Evolutionary conservation across 2,329 filamentous ascomycete genomes (phyloP), one percentile per base, ranked within the genome.

Genomic region (Curvularia lunata): DNA sequence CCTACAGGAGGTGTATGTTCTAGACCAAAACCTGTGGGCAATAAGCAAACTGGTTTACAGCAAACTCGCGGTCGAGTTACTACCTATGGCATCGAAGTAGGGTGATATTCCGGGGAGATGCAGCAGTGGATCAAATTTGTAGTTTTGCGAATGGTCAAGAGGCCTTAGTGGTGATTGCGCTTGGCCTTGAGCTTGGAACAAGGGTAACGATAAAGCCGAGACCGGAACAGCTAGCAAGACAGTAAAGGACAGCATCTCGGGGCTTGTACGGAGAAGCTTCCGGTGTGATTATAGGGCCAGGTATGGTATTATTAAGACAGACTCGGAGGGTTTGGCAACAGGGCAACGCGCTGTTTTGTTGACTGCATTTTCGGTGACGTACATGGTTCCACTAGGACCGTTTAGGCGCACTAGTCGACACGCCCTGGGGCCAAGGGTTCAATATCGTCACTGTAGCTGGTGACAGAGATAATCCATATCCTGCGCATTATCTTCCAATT

Each of bases 101-200:
- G 81, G 81, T 10, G 80, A 76, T n/a, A 81, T 80, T 38, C 81
- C 81, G 19, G 81, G 78, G 1, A 83, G 76, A 67, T 83, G 81
- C 57, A 82, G 61, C 8, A 83, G 66, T 4, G 81, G 80, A 54
- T 83, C 76, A 67, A 83, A 83, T 32, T 68, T 58, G 58, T 82
- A 82, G 41, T 67, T 69, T 43, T 73, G 70, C 2, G 70, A 71
- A 47, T 73, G 69, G 27, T 65, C 64, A 10, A 63, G 63, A 25
- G 69, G 62, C 37, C 63, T 67, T 7, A 72, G 52, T 58, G 55
- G 55, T 54, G 55, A 58, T 8, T 58, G 55, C 34, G 46, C 51
- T 54, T 54, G 55, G 25, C 28, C 37, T 19, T 38, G 23, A 28
- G 27, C 56, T 51, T 40, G 61, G 47, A 52, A 62, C 40, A 52